Evolutionary conservation across 306 rosid species (phyloP), one percentile per base, ranked within the genome.

Genomic region (Abrus pulchellus): DNA sequence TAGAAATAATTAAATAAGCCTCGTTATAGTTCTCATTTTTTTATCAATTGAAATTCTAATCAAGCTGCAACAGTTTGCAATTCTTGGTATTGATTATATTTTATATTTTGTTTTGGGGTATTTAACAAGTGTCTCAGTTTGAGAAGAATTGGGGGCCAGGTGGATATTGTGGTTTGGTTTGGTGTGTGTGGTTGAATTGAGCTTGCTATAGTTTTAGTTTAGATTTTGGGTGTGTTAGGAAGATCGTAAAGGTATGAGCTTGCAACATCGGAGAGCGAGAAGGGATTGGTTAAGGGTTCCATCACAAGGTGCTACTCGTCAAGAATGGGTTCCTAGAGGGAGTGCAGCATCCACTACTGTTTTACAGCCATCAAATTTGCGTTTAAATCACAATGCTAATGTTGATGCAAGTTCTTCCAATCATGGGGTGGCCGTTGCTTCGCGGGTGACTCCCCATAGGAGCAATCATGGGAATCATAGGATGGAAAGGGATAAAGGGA

Each of bases 311-410:
- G 50, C 68, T 70, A 53, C 85, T 78, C 90, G 90, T 7, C 93
- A 83, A 20, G 84, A 86, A 76, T 93, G 97, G 97, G 87, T 93
- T 14, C 93, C 92, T 0, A 93, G 92, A 83, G 90, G 79, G 68
- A 12, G 3, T 57, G 57, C 81, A 28, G 78, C 66, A 45, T 34
- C 93, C 52, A 49, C n/a, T 13, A 49, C 30, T 68, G 71, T 28
- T 77, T 70, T 11, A 9, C 56, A 33, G 0, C 83, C 81, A 33
- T 76, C 83, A 33, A 48, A 40, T 74, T 33, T 45, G 29, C 36
- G 29, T 1, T 33, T 71, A 52, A 27, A 53, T 60, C 78, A 68
- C 9, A 53, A 59, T 79, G 82, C 44, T 73, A 20, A 48, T 67
- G 81, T 11, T 73, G 77, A 43, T 56, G 38, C 44, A 57, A 75